Conservation (phyloP, 75 land plant genomes). For the Sequoia sempervirens region DNA sequence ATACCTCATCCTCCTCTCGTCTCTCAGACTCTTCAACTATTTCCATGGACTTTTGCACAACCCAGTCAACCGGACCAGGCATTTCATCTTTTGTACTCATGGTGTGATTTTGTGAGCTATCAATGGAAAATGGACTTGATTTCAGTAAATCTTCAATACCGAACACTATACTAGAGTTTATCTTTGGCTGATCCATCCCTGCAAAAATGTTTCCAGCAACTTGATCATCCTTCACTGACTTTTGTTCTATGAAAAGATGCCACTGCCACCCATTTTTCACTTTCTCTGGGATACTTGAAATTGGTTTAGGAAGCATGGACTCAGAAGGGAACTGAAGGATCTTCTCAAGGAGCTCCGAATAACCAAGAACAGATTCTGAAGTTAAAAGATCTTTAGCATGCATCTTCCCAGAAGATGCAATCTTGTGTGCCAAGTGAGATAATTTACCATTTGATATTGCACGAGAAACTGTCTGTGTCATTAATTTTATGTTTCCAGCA, state of each 20-base stretch:
- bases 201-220: neutral
- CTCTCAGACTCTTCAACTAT: constrained; percentile 47
- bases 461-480: constrained; percentile 40
- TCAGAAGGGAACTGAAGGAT: constrained; percentile 81
- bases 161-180: constrained; percentile 30
- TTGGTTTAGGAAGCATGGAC: constrained; percentile 44
- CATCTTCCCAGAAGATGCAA: constrained; percentile 47
- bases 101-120: constrained; percentile 7
- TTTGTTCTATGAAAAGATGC: constrained; percentile 33
- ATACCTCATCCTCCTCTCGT: constrained; percentile 34
- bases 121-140: constrained; percentile 12
- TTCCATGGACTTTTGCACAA: constrained; percentile 37
- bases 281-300: constrained; percentile 25
- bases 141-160: constrained; percentile 28
- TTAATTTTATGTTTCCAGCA: constrained; percentile 46
- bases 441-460: constrained; percentile 36
- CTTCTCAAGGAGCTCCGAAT: constrained; percentile 70
- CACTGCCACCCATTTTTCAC: constrained; percentile 60
- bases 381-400: constrained; percentile 62
- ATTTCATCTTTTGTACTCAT: constrained; percentile 1
- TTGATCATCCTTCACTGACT: constrained; percentile 16
- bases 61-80: constrained; percentile 46
- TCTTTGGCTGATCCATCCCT: neutral
- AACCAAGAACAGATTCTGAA: constrained; percentile 50
- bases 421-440: constrained; percentile 35